phyloP scores from a whole-genome alignment of 345 rosid species.

The Raphanus raphanistrum region DNA sequence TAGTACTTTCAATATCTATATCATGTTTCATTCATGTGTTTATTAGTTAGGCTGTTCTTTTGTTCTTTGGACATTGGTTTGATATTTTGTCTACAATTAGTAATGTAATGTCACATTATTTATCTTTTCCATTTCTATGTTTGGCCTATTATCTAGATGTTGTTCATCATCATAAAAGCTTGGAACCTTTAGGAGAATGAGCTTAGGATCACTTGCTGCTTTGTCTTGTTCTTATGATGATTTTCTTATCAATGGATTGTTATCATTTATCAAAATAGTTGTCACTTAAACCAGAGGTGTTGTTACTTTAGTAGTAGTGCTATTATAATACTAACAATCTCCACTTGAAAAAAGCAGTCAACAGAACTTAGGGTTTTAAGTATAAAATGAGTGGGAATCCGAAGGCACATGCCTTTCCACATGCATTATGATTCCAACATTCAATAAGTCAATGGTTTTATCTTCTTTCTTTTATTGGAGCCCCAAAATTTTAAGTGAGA shows the following conservation, averaged over 20 bases:
- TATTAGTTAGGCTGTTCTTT: conserved; percentile 32
- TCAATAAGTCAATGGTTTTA: not conserved
- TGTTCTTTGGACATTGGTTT: conserved; percentile 26
- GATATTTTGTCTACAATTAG: conserved; percentile 1
- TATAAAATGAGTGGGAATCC: conserved; percentile 23
- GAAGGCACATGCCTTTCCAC: conserved; percentile 41
- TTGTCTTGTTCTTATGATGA: conserved; percentile 1
- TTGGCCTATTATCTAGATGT: conserved; percentile 1
- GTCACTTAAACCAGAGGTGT: not conserved
- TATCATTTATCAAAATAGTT: not conserved
- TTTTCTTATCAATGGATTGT: not conserved
- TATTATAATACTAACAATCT: conserved; percentile 4
- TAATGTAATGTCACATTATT: conserved; percentile 26
- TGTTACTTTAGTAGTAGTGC: not conserved
- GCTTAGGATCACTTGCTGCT: conserved; percentile 15
- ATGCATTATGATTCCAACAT: conserved; percentile 31
- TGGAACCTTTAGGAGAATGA: conserved; percentile 18
- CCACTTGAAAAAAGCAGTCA: conserved; percentile 31
- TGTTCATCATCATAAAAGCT: conserved; percentile 22
- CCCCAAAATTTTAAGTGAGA: conserved; percentile 28
- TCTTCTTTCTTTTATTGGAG: conserved; percentile 12
- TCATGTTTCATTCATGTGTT: conserved; percentile 31
- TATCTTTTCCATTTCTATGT: not conserved
- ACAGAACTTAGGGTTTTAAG: conserved; percentile 20
- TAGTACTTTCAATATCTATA: not conserved